Evolutionary conservation across 202 grass and related monocot species (phyloP), one percentile per base, ranked within the genome.

Genomic region (Dendrocalamus latiflorus): DNA sequence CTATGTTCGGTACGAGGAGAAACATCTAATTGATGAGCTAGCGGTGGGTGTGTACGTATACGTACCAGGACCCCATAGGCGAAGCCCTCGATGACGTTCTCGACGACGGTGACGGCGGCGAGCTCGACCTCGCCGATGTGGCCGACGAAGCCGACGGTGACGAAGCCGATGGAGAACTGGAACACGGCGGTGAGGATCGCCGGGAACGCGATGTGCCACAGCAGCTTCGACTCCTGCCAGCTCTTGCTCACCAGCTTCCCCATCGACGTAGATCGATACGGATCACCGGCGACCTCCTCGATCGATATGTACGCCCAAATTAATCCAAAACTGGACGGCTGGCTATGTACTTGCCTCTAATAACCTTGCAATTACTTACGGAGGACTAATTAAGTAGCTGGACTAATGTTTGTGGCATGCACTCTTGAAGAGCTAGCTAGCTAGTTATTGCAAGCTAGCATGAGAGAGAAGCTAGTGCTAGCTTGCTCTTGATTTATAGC

Each of bases 141-240:
- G 3, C 91, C 91, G 0, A 68, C 89, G 77, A 93, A 97, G 41
- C 77, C 91, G 7, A 89, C 41, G 70, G 88, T 93, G 63, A 93
- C 88, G 63, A 93, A 91, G 75, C 87, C 87, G 85, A 93, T 90
- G 48, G 94, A 91, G 81, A 97, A 93, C 88, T 97, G 91, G 79
- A 97, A 86, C 14, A 97, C 91, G 70, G 85, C 79, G 0, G 94
- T 91, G 2, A 97, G 80, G 86, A 96, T 83, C 8, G 91, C 86
- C 34, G 91, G 94, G 81, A 87, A 86, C 6, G 94, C 94, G 79
- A 97, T 91, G 55, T 88, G 86, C 94, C 94, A 93, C 73, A 91
- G 65, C 81, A 77, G 78, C 84, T 86, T 97, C 51, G 89, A 93
- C 75, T 97, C 94, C 55, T 84, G 34, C 94, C 56, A 84, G 80